Percentiles rank a stretch among this genome's conserved stretches.
phyloP scores from a whole-genome alignment of 495 filamentous ascomycete species.

The Podospora comata region DNA sequence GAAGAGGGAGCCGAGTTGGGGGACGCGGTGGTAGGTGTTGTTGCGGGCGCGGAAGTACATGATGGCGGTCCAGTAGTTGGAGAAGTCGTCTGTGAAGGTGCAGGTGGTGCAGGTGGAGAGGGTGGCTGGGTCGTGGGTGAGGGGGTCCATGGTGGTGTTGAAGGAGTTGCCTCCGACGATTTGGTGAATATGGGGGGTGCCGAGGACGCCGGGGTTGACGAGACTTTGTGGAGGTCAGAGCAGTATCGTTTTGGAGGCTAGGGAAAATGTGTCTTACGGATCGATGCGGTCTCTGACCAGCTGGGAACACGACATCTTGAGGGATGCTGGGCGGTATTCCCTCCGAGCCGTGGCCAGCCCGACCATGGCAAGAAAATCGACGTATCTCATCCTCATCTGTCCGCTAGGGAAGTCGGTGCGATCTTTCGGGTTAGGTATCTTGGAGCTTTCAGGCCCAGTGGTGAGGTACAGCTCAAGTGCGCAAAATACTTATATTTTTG shows the following conservation, averaged over 20 bases:
- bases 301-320: conserved; percentile 2
- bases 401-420: too few species aligned
- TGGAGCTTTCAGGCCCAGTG: too few species aligned
- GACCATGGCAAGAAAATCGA: neutral
- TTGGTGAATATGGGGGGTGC: conserved; percentile 46
- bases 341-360: neutral
- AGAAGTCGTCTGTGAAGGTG: conserved; percentile 26
- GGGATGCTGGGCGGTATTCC: neutral
- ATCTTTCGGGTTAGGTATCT: too few species aligned
- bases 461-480: neutral
- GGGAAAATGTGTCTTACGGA: neutral
- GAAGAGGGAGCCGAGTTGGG: conserved; percentile 16
- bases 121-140: conserved; percentile 36
- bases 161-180: conserved; percentile 50
- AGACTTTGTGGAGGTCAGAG: conserved; percentile 33
- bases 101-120: conserved; percentile 32
- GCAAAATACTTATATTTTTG: too few species aligned
- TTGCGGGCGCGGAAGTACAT: conserved; percentile 49
- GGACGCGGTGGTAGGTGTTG: conserved; percentile 43
- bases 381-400: neutral
- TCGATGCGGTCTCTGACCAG: conserved; percentile 1
- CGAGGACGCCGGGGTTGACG: conserved; percentile 38
- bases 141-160: conserved; percentile 40
- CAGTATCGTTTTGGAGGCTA: conserved; percentile 17
- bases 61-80: conserved; percentile 44